Conservation (phyloP, 768 basidiomycete genomes). For the Leccinum incarnatum region DNA sequence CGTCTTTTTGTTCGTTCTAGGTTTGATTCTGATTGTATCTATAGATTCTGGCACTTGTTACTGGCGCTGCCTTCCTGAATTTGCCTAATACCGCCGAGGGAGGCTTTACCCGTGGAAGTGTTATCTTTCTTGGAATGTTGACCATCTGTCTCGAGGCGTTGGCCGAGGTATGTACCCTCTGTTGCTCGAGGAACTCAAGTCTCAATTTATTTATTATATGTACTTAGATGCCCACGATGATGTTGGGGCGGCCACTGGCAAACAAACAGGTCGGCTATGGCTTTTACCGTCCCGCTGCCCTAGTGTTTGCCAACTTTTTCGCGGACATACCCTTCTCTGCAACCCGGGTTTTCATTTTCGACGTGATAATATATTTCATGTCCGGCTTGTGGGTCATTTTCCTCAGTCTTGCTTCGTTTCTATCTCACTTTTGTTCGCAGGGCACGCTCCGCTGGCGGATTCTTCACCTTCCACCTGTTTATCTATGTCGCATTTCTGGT, state of each 20-base stretch:
- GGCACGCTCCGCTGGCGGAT: slow-evolving; percentile 38
- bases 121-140: slow-evolving; percentile 70
- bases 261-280: slow-evolving; percentile 65
- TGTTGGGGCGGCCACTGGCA: slow-evolving; percentile 76
- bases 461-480: slow-evolving; percentile 64
- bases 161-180: slow-evolving; percentile 48
- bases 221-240: slow-evolving; percentile 62
- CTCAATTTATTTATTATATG: slow-evolving; percentile 1
- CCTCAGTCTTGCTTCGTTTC: slow-evolving; percentile 14
- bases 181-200: background rate
- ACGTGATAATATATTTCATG: slow-evolving; percentile 72
- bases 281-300: slow-evolving; percentile 64
- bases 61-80: slow-evolving; percentile 74
- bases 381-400: slow-evolving; percentile 43
- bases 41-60: slow-evolving; percentile 43
- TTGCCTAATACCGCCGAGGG: slow-evolving; percentile 72
- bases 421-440: slow-evolving; percentile 13
- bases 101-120: slow-evolving; percentile 83
- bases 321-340: slow-evolving; percentile 72
- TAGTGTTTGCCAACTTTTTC: slow-evolving; percentile 63
- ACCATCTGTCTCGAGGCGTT: slow-evolving; percentile 72
- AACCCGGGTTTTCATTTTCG: slow-evolving; percentile 53
- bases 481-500: slow-evolving; percentile 61
- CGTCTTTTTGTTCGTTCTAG: slow-evolving; percentile 23
- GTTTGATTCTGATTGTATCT: background rate